Evolutionary conservation across 148 eudicot species (phyloP).

Genomic region (Nepenthes mirabilis): DNA sequence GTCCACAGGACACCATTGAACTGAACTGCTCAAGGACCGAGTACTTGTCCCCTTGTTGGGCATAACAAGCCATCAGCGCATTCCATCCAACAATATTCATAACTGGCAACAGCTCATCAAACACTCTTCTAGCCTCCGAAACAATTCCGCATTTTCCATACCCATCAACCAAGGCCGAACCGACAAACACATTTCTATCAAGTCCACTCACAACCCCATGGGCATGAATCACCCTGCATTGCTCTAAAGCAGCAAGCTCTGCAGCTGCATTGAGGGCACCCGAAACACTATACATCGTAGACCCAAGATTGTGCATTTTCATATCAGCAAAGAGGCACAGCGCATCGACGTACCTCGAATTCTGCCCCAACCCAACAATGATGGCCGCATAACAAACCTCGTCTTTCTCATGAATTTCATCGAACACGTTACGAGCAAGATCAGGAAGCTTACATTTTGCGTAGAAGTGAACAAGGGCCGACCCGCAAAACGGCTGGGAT

Average conservation of each 20-base stretch:
- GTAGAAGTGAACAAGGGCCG: conserved; percentile 38
- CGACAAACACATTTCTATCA: conserved; percentile 25
- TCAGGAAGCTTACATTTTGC: conserved; percentile 21
- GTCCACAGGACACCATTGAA: conserved; percentile 21
- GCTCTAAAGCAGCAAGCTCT: conserved; percentile 45
- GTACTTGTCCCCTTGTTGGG: conserved; percentile 43
- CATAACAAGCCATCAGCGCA: conserved; percentile 58
- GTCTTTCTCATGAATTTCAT: conserved; percentile 40
- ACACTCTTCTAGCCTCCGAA: conserved; percentile 38
- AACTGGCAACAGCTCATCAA: conserved; percentile 22
- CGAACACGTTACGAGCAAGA: conserved; percentile 43
- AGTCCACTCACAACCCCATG: conserved; percentile 37
- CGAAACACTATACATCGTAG: conserved; percentile 44
- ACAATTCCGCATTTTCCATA: conserved; percentile 69
- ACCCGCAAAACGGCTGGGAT: conserved; percentile 25
- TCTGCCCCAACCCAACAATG: conserved; percentile 47
- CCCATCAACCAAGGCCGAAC: conserved; percentile 47
- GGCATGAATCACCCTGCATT: conserved; percentile 51
- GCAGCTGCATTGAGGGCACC: conserved; percentile 42
- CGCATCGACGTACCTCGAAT: conserved; percentile 29
- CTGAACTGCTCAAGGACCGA: conserved; percentile 34
- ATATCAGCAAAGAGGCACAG: conserved; percentile 32
- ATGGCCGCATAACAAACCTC: conserved; percentile 46
- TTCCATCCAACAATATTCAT: conserved; percentile 52
- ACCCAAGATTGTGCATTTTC: conserved; percentile 27